These are phyloP conservation scores for Quercus berberidifolia DNA, from an alignment of 306 rosid species.

Conservation along the genomic window DNA sequence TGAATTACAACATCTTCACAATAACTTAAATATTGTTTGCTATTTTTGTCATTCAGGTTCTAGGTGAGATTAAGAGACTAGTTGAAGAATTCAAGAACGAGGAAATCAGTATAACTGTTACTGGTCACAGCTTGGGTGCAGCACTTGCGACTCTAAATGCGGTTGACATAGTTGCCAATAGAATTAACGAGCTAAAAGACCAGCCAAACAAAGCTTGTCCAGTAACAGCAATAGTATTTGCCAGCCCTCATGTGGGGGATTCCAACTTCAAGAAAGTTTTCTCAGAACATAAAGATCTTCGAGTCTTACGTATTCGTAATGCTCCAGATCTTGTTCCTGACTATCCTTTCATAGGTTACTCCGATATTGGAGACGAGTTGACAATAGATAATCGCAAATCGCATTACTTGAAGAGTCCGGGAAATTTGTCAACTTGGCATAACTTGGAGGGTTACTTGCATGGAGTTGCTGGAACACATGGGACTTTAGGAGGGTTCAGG, in stretches of 20 bases:
- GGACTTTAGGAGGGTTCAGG: conserved; percentile 42
- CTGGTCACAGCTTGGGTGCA: conserved; percentile 81
- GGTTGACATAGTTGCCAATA: conserved; percentile 48
- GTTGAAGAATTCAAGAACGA: conserved; percentile 51
- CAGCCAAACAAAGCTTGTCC: conserved; percentile 40
- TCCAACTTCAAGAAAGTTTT: conserved; percentile 25
- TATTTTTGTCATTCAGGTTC: conserved; percentile 31
- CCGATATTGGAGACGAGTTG: conserved; percentile 56
- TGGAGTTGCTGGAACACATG: conserved; percentile 75
- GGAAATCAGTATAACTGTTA: conserved; percentile 59
- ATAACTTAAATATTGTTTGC: no score
- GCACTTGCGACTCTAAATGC: conserved; percentile 63
- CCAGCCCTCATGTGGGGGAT: conserved; percentile 58
- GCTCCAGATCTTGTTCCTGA: conserved; percentile 48
- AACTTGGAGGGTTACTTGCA: conserved; percentile 67
- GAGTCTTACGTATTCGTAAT: conserved; percentile 39
- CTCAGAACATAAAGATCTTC: conserved; percentile 25
- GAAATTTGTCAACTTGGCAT: conserved; percentile 38
- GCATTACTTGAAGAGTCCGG: conserved; percentile 41
- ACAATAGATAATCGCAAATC: conserved; percentile 50
- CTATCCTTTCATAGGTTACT: conserved; percentile 29
- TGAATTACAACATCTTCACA: no score
- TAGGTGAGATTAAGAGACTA: conserved; percentile 44
- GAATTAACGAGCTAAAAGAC: conserved; percentile 31
- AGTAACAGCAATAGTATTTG: conserved; percentile 56